phyloP scores from a whole-genome alignment of 2,329 filamentous ascomycete genomes.

The Elsinoe arachidis region DNA sequence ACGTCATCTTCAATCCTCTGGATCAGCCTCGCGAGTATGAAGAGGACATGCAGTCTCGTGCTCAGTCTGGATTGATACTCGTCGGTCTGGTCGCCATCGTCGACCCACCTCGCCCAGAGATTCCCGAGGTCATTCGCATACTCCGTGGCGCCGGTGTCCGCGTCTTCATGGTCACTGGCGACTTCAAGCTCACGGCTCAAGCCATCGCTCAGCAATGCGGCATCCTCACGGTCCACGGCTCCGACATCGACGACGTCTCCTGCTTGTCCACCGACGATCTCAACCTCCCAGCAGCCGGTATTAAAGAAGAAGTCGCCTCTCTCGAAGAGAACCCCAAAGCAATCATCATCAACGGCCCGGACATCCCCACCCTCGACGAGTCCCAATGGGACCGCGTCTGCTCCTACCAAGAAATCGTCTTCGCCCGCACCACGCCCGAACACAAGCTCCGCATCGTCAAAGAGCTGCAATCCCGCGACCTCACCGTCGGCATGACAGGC shows the following conservation, averaged over 20 bases:
- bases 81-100: slow-evolving; percentile 52
- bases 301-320: neutral
- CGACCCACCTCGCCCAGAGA: slow-evolving; percentile 53
- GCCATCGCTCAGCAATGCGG: slow-evolving; percentile 66
- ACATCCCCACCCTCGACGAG: slow-evolving; percentile 57
- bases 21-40: slow-evolving; percentile 47
- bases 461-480: slow-evolving; percentile 55
- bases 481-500: slow-evolving; percentile 49
- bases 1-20: slow-evolving; percentile 48
- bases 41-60: slow-evolving; percentile 49
- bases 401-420: slow-evolving; percentile 63
- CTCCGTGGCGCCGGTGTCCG: slow-evolving; percentile 61
- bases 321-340: slow-evolving; percentile 29
- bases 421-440: slow-evolving; percentile 67
- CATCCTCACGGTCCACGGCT: slow-evolving; percentile 51
- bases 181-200: slow-evolving; percentile 65
- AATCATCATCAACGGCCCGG: slow-evolving; percentile 56
- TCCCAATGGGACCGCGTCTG: slow-evolving; percentile 60
- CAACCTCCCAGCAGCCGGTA: slow-evolving; percentile 1
- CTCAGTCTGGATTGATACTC: slow-evolving; percentile 48
- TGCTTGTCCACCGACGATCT: slow-evolving; percentile 36
- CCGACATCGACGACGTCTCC: slow-evolving; percentile 45
- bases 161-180: slow-evolving; percentile 77
- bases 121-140: slow-evolving; percentile 50
- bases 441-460: slow-evolving; percentile 74